Conservation (phyloP, 257 asterid genomes). For the Solanum virginianum region DNA sequence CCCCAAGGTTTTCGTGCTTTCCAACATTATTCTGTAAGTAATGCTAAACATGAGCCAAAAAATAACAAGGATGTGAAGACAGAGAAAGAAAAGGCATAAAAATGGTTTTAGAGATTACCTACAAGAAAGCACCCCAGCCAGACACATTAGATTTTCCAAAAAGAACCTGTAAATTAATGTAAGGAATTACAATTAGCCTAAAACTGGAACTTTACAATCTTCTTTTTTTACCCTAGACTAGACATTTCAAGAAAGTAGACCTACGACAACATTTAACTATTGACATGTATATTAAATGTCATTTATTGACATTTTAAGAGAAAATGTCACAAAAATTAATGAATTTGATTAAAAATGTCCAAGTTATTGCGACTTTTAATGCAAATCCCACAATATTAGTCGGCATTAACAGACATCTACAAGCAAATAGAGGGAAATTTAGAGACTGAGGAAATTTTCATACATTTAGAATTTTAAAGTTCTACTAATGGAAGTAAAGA, state of each 20-base stretch:
- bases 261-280: neutral
- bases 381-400: neutral
- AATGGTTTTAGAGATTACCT: constrained; percentile 37
- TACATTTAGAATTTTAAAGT: neutral
- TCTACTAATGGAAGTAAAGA: neutral
- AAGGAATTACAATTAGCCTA: neutral
- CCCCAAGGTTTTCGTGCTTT: constrained; percentile 61
- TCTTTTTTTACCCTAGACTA: neutral
- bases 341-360: neutral
- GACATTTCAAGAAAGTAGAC: neutral
- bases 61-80: neutral
- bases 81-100: neutral
- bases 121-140: constrained; percentile 99
- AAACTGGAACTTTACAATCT: neutral
- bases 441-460: neutral
- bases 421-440: neutral
- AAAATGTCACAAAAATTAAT: neutral
- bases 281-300: neutral
- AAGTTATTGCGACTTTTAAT: neutral
- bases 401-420: neutral
- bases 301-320: neutral
- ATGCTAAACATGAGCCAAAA: neutral
- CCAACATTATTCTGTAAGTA: constrained; percentile 48
- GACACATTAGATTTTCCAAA: constrained; percentile 89
- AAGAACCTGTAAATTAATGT: constrained; percentile 42